Conservation (phyloP, 257 asterid species). For the Ehretia macrophylla region DNA sequence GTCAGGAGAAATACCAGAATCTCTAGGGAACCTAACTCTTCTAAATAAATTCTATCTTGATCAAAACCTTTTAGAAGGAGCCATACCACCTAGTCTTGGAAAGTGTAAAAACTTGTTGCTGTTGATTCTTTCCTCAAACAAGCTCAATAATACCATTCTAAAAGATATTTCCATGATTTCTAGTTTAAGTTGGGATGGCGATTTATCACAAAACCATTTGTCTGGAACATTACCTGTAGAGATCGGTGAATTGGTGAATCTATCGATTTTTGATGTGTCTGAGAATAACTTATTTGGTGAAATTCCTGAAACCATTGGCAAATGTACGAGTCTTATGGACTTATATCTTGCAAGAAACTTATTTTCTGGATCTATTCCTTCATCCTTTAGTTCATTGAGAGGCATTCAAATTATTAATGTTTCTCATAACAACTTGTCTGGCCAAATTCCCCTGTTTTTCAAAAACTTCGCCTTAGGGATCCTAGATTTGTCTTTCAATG, state of each 20-base stretch:
- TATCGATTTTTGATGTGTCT: conserved; percentile 20
- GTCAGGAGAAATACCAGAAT: conserved; percentile 16
- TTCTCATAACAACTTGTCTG: conserved; percentile 22
- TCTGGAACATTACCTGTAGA: conserved; percentile 20
- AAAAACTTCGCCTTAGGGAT: background rate
- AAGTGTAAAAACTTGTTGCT: conserved; percentile 2
- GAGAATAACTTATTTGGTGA: conserved; percentile 18
- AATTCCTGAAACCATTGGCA: conserved; percentile 18
- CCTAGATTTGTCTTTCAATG: conserved; percentile 26
- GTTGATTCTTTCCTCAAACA: conserved; percentile 16
- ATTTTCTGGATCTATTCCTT: conserved; percentile 17
- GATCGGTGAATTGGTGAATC: conserved; percentile 16
- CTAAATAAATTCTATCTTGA: conserved; percentile 7
- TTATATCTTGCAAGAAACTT: conserved; percentile 12
- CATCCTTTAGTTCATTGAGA: conserved; percentile 17
- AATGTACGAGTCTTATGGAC: background rate
- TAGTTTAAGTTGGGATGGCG: background rate
- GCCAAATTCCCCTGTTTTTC: conserved; percentile 19
- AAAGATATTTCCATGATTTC: conserved; percentile 7
- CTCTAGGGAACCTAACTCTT: conserved; percentile 21
- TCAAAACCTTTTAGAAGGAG: conserved; percentile 15
- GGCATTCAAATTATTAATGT: conserved; percentile 22
- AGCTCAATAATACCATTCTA: conserved; percentile 16
- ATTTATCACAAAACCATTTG: conserved; percentile 11
- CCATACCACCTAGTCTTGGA: conserved; percentile 20